Conservation (phyloP, 1,284 basidiomycete genomes). For the Termitomyces sp. region DNA sequence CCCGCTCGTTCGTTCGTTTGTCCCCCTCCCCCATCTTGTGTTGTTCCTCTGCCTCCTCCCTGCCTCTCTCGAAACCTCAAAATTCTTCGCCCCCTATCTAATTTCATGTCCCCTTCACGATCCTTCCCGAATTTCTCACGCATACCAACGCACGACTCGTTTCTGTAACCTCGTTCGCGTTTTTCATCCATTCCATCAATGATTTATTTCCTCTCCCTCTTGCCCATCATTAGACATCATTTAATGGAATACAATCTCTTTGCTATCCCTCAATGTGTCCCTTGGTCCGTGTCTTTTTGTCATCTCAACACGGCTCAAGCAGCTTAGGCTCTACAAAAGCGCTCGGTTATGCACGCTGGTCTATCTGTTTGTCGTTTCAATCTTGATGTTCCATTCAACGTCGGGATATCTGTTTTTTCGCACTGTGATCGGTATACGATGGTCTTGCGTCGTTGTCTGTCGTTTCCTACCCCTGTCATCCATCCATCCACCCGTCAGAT, state of each 20-base stretch:
- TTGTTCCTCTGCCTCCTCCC: not conserved
- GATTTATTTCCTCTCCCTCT: not conserved
- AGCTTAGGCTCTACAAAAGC: too few relatives aligned
- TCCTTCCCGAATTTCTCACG: not conserved
- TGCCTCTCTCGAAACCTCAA: not conserved
- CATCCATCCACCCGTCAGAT: too few relatives aligned
- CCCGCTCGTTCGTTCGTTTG: not conserved
- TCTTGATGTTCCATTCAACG: too few relatives aligned
- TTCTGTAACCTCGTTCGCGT: not conserved
- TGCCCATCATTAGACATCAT: not conserved
- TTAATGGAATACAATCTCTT: conserved; percentile 1
- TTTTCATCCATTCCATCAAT: not conserved
- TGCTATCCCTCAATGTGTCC: not conserved
- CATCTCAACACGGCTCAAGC: too few relatives aligned
- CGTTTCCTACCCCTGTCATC: too few relatives aligned
- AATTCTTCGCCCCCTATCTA: not conserved
- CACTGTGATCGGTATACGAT: too few relatives aligned
- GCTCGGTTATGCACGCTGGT: too few relatives aligned
- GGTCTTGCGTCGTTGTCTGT: too few relatives aligned
- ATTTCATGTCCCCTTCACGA: not conserved
- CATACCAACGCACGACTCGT: not conserved
- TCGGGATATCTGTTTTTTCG: too few relatives aligned
- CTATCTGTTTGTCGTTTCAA: too few relatives aligned
- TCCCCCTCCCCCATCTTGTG: not conserved
- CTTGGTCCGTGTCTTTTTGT: too few relatives aligned